Conservation (phyloP, 2,329 filamentous ascomycete genomes). For the Pseudopithomyces chartarum region DNA sequence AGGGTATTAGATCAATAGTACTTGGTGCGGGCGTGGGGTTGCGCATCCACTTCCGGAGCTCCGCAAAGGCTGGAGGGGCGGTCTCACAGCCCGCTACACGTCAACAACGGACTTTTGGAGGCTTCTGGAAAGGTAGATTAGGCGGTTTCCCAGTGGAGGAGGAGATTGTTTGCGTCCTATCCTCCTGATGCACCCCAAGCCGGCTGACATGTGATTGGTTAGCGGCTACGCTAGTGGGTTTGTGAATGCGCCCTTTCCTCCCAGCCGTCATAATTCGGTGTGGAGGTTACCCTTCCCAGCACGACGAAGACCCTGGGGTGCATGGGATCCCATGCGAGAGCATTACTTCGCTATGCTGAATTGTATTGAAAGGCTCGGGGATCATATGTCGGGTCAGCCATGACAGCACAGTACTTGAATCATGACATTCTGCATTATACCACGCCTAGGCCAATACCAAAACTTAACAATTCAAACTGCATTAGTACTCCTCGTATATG, state of each 20-base stretch:
- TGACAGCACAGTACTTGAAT: constrained; percentile 4
- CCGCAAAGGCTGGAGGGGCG: constrained; percentile 1
- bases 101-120: constrained; percentile 3
- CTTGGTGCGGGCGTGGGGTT: neutral
- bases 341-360: neutral
- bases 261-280: neutral
- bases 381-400: constrained; percentile 5
- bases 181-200: neutral
- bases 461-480: neutral
- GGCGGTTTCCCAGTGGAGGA: neutral
- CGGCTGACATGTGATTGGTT: neutral
- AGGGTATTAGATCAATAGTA: neutral
- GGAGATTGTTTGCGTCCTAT: neutral
- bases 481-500: neutral
- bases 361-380: neutral
- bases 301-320: neutral
- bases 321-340: neutral
- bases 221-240: neutral
- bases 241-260: neutral
- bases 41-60: neutral
- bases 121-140: neutral
- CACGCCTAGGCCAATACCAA: neutral
- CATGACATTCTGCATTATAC: neutral
- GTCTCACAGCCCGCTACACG: neutral
- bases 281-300: neutral